These are phyloP conservation scores for Blastocystis sp. DNA, from an alignment of 352 stramenopile genomes.

Conservation along the genomic window DNA sequence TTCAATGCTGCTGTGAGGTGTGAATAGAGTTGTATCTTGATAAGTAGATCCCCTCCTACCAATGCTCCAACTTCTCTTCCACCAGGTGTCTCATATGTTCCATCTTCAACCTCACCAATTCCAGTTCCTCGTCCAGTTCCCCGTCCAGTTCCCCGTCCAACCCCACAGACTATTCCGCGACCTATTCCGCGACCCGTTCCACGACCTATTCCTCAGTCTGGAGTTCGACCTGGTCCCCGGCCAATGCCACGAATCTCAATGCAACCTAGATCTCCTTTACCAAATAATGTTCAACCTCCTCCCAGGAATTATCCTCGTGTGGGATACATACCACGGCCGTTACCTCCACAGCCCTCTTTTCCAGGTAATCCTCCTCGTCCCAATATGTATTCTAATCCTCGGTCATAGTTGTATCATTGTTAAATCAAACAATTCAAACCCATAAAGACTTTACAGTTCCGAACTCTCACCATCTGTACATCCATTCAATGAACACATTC, in stretches of 20 bases:
- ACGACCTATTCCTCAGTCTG: neutral
- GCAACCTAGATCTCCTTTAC: too few relatives aligned
- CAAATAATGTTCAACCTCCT: too few relatives aligned
- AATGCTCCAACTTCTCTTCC: neutral
- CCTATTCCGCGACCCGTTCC: neutral
- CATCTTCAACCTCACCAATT: neutral
- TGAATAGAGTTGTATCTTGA: neutral
- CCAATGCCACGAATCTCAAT: neutral
- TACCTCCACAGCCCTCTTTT: neutral
- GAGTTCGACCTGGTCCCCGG: neutral
- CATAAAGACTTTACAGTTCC: constrained; percentile 38
- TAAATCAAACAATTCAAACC: neutral
- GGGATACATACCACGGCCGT: neutral
- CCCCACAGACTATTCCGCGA: neutral
- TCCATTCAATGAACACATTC: constrained; percentile 32
- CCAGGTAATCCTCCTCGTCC: neutral
- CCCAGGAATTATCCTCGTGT: neutral
- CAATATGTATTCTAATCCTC: too few relatives aligned
- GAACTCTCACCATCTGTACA: constrained; percentile 18
- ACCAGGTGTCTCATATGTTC: neutral
- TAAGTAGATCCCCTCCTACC: neutral
- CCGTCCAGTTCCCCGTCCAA: neutral
- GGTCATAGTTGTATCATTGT: neutral
- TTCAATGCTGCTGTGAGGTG: neutral
- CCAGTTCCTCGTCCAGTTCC: neutral